A percentile compares a stretch with the other conserved stretches of the same genome.
Evolutionary conservation across 108 stramenopile genomes (phyloP).

Genomic region (Cyclotella sp.): DNA sequence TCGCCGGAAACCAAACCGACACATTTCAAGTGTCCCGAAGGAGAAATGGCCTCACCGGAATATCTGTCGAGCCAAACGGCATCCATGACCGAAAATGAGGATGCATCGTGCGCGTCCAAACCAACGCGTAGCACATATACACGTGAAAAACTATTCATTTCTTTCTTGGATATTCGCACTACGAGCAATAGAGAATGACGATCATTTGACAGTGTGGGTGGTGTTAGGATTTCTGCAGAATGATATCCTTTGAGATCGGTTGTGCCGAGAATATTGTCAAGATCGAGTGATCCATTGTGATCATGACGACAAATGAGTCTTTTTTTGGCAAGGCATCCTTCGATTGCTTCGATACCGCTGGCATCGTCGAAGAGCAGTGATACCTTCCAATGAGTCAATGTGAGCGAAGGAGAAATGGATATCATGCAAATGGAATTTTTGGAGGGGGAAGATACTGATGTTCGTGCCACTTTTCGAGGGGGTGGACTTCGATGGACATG

Average conservation of each 20-base stretch:
- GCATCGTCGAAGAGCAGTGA: not conserved
- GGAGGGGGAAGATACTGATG: not conserved
- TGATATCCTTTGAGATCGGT: slow-evolving; percentile 9
- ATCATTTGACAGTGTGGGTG: slow-evolving; percentile 5
- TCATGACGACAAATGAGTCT: slow-evolving; percentile 4
- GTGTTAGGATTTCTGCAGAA: slow-evolving; percentile 15
- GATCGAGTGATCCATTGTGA: not conserved
- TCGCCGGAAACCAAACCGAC: slow-evolving; percentile 28
- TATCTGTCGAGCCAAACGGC: slow-evolving; percentile 43
- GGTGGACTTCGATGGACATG: not conserved
- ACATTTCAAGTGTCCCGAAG: slow-evolving; percentile 16
- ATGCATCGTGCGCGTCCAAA: not conserved
- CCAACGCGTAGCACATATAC: slow-evolving; percentile 29
- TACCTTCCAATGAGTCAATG: not conserved
- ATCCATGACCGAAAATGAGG: slow-evolving; percentile 14
- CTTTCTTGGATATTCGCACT: slow-evolving; percentile 11
- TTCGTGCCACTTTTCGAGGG: not conserved
- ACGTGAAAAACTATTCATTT: not conserved
- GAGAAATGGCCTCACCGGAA: slow-evolving; percentile 23
- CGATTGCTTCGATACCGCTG: not conserved
- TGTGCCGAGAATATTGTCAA: not conserved
- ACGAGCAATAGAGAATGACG: slow-evolving; percentile 13
- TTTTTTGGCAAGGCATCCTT: not conserved
- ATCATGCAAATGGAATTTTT: not conserved
- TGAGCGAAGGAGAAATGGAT: not conserved